Conservation (phyloP, 805 yeast genomes). For the Candida sithepensis region DNA sequence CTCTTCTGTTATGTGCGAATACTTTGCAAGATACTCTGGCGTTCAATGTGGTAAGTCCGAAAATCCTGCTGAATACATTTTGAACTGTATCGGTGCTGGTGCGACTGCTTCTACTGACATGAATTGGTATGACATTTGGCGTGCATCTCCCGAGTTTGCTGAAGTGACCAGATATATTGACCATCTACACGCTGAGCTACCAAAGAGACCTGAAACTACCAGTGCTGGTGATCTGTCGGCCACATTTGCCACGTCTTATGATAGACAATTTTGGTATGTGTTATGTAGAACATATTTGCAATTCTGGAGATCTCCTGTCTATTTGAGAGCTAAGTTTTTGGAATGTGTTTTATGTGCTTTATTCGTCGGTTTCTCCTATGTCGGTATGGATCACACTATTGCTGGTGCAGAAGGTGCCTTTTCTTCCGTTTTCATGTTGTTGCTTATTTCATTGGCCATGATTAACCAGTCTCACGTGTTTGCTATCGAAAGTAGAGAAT, state of each 20-base stretch:
- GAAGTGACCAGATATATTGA: conserved; percentile 31
- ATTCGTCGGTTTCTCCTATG: conserved; percentile 57
- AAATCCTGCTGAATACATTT: conserved; percentile 74
- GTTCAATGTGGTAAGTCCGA: conserved; percentile 58
- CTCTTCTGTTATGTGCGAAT: conserved; percentile 39
- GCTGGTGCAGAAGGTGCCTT: conserved; percentile 57
- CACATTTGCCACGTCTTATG: conserved; percentile 46
- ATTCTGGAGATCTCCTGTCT: conserved; percentile 49
- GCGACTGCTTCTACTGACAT: conserved; percentile 60
- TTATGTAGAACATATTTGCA: conserved; percentile 37
- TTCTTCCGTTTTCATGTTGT: conserved; percentile 51
- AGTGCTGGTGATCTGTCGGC: conserved; percentile 26
- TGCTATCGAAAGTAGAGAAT: conserved; percentile 53
- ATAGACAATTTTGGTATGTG: conserved; percentile 34
- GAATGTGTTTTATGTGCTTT: conserved; percentile 41
- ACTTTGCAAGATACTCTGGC: conserved; percentile 55
- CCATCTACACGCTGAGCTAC: conserved; percentile 25
- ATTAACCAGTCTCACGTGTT: conserved; percentile 63
- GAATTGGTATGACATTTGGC: conserved; percentile 70
- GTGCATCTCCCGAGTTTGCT: conserved; percentile 31
- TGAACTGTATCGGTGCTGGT: conserved; percentile 77
- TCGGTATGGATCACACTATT: conserved; percentile 47
- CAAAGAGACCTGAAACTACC: conserved; percentile 22
- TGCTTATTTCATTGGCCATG: conserved; percentile 56
- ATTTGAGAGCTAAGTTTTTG: conserved; percentile 47